Evolutionary conservation across 768 basidiomycete species (phyloP).

Genomic region (Boletus subparvulus): DNA sequence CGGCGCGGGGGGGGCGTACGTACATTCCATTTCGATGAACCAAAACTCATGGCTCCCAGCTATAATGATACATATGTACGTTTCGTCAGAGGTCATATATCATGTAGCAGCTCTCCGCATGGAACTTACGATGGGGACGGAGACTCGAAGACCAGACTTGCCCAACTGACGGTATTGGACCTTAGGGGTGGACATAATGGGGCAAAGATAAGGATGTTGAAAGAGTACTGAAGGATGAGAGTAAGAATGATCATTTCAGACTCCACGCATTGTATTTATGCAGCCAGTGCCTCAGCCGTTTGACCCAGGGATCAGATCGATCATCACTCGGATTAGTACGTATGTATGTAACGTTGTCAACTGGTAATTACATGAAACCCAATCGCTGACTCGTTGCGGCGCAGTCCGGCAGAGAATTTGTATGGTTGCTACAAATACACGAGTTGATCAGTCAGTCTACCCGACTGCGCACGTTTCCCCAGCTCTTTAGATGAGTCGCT

Average conservation of each 20-base stretch:
- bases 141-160: constrained; percentile 34
- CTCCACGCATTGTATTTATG: too few species aligned
- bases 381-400: not conserved
- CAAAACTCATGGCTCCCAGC: constrained; percentile 31
- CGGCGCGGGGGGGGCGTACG: constrained; percentile 1
- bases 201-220: not conserved
- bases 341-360: too few species aligned
- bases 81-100: not conserved
- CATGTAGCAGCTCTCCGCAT: not conserved
- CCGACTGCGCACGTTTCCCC: too few species aligned
- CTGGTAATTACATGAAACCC: too few species aligned
- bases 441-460: too few species aligned
- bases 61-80: not conserved
- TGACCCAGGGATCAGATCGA: too few species aligned
- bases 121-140: constrained; percentile 33
- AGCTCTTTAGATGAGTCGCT: too few species aligned
- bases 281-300: too few species aligned
- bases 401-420: not conserved
- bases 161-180: constrained; percentile 34
- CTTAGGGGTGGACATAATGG: constrained; percentile 10
- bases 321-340: too few species aligned
- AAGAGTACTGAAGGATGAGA: not conserved
- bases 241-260: not conserved
- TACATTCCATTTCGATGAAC: constrained; percentile 27
- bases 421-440: too few species aligned